Conservation (phyloP, 495 filamentous ascomycete species). For the Penicillium nucicola region DNA sequence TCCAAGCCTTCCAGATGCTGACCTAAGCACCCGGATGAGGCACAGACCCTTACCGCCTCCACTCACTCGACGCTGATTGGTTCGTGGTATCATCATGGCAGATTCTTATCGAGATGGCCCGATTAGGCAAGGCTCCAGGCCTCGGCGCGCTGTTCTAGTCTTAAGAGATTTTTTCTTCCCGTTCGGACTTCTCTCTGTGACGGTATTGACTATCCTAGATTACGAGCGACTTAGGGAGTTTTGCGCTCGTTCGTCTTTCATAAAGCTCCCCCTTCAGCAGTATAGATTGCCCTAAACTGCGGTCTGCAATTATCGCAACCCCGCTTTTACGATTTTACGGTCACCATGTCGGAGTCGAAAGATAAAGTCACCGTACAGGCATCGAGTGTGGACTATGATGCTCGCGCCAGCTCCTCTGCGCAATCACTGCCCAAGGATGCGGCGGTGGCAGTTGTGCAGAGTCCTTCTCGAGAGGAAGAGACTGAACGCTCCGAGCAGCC, state of each 20-base stretch:
- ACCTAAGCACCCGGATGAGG: background rate
- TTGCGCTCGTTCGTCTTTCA: slow-evolving; percentile 49
- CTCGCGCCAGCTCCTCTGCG: slow-evolving; percentile 3
- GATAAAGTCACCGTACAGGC: slow-evolving; percentile 25
- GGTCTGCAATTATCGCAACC: background rate
- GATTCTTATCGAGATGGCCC: slow-evolving; percentile 21
- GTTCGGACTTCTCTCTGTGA: background rate
- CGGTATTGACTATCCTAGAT: slow-evolving; percentile 7
- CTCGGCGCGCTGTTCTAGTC: slow-evolving; percentile 5
- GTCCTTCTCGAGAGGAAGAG: slow-evolving; percentile 9
- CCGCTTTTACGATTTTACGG: slow-evolving; percentile 1
- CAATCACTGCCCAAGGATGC: slow-evolving; percentile 25
- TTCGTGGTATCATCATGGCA: slow-evolving; percentile 4
- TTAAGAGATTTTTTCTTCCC: slow-evolving; percentile 1
- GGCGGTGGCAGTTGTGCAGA: slow-evolving; percentile 17
- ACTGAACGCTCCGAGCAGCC: slow-evolving; percentile 11
- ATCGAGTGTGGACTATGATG: slow-evolving; percentile 3
- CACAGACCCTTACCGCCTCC: slow-evolving; percentile 12
- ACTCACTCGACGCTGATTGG: slow-evolving; percentile 3
- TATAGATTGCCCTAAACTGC: background rate
- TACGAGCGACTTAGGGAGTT: slow-evolving; percentile 59
- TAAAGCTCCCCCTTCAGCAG: slow-evolving; percentile 40
- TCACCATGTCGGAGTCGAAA: slow-evolving; percentile 29
- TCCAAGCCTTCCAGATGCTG: background rate
- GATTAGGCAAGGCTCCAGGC: slow-evolving; percentile 28